phyloP scores from a whole-genome alignment of 73 alveolate species.

The Paramecium bursaria region DNA sequence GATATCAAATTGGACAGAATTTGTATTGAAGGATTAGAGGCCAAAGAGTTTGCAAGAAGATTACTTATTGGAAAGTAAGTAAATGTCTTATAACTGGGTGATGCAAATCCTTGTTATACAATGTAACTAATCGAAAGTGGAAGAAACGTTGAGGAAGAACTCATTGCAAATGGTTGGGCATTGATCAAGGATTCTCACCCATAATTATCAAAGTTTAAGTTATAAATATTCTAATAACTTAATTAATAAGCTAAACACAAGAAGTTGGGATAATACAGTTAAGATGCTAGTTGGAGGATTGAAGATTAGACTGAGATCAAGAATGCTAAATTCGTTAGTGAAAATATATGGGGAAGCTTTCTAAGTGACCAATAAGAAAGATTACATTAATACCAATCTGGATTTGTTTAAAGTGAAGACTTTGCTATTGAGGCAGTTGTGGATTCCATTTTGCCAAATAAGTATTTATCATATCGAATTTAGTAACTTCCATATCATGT shows the following conservation, averaged over 20 bases:
- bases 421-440: too few species aligned
- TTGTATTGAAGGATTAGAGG: constrained; percentile 55
- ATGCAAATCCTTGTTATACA: constrained; percentile 3
- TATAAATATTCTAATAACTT: constrained; percentile 11
- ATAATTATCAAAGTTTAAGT: constrained; percentile 26
- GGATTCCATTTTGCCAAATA: too few species aligned
- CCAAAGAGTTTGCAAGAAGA: constrained; percentile 41
- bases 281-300: constrained; percentile 41
- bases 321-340: constrained; percentile 38
- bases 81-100: constrained; percentile 15
- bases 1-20: constrained; percentile 34
- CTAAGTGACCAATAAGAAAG: background rate
- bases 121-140: constrained; percentile 15
- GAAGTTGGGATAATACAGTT: constrained; percentile 49
- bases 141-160: constrained; percentile 39
- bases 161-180: constrained; percentile 57
- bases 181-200: constrained; percentile 32
- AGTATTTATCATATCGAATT: too few species aligned
- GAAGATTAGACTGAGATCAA: constrained; percentile 53
- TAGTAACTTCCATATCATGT: too few species aligned
- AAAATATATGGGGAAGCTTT: constrained; percentile 32
- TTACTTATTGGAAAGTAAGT: constrained; percentile 44
- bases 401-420: too few species aligned
- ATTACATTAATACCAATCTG: too few species aligned
- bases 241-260: constrained; percentile 37